phyloP scores from a whole-genome alignment of 2,329 filamentous ascomycete genomes.

The Fusarium solani-melongenae region DNA sequence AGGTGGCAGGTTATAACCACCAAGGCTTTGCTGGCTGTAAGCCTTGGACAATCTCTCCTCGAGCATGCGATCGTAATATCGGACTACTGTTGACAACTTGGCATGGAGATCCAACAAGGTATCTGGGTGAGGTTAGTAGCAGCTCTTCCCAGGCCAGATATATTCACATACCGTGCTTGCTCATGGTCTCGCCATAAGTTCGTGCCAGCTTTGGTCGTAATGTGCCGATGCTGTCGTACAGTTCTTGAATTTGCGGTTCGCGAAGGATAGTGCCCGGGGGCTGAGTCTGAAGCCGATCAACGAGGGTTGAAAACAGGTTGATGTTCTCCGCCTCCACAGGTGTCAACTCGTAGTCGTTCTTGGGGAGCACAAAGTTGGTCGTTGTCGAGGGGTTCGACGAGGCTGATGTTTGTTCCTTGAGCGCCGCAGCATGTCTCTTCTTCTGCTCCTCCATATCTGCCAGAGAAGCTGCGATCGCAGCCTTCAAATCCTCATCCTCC shows the following conservation, averaged over 20 bases:
- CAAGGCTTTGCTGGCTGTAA: conserved; percentile 82
- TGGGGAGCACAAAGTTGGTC: conserved; percentile 70
- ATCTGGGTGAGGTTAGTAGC: conserved; percentile 63
- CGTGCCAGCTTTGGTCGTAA: conserved; percentile 92
- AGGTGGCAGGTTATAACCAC: conserved; percentile 70
- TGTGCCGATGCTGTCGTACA: conserved; percentile 97
- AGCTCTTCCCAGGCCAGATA: background rate
- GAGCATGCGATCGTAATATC: conserved; percentile 98
- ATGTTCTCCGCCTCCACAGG: conserved; percentile 97
- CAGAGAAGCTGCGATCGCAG: conserved; percentile 93
- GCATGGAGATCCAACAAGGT: conserved; percentile 93
- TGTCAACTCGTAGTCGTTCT: conserved; percentile 94
- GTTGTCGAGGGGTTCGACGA: conserved; percentile 49
- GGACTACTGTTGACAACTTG: conserved; percentile 94
- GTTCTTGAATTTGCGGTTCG: conserved; percentile 96
- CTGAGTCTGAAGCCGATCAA: conserved; percentile 94
- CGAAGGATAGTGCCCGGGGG: conserved; percentile 95
- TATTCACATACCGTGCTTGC: conserved; percentile 83
- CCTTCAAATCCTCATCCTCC: conserved; percentile 92
- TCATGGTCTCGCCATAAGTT: conserved; percentile 99
- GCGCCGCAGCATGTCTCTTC: conserved; percentile 82
- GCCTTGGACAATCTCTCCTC: conserved; percentile 94
- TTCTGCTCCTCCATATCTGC: conserved; percentile 99
- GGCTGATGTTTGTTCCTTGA: conserved; percentile 80
- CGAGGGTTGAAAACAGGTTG: conserved; percentile 92